phyloP scores from a whole-genome alignment of 176 grass and related monocot genomes.

The Leersia perrieri region DNA sequence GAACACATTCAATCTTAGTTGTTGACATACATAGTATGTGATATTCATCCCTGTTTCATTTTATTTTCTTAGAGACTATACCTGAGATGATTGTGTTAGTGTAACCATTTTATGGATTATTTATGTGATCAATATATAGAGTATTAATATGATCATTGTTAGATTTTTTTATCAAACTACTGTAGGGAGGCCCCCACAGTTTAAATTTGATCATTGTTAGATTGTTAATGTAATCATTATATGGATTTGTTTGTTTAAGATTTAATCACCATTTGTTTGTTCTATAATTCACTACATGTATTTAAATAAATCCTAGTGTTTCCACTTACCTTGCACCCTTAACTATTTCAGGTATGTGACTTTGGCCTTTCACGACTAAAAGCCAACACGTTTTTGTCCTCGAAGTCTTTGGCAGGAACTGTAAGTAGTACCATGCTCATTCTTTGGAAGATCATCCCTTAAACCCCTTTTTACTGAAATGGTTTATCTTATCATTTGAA shows the following conservation, averaged over 20 bases:
- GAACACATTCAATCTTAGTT: conserved; percentile 9
- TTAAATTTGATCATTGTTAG: too few relatives aligned
- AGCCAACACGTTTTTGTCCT: conserved; percentile 90
- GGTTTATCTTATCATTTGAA: conserved; percentile 27
- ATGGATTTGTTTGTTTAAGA: background rate
- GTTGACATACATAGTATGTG: conserved; percentile 8
- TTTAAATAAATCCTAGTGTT: background rate
- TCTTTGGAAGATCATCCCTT: background rate
- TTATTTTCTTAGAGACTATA: background rate
- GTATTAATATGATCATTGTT: too few relatives aligned
- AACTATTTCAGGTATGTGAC: conserved; percentile 75
- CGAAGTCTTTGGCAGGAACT: conserved; percentile 94
- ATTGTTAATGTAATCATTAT: too few relatives aligned
- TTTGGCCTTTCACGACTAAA: conserved; percentile 97
- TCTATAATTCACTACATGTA: background rate
- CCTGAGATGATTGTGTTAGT: background rate
- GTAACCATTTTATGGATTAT: background rate
- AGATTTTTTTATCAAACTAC: too few relatives aligned
- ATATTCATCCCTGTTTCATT: background rate
- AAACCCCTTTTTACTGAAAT: background rate
- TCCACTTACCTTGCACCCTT: conserved; percentile 3
- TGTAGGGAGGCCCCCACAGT: too few relatives aligned
- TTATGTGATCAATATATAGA: too few relatives aligned
- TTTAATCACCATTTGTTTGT: conserved; percentile 7
- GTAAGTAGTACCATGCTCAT: conserved; percentile 62